Evolutionary conservation across 345 rosid genomes (phyloP).

Genomic region (Anacardium occidentale): DNA sequence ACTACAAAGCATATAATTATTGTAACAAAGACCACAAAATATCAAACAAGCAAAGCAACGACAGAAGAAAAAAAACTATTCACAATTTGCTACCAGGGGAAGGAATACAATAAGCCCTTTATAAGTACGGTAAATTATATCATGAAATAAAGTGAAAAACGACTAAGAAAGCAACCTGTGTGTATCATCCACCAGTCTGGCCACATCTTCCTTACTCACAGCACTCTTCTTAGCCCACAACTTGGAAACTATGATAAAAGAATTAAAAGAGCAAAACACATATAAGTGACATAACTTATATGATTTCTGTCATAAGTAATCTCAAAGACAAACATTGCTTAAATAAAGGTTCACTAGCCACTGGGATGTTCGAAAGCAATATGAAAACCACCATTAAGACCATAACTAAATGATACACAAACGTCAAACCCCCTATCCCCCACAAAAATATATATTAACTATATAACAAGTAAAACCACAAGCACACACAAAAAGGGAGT

Average conservation of each 20-base stretch:
- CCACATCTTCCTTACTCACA: conserved; percentile 76
- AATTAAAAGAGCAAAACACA: conserved; percentile 13
- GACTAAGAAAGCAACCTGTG: conserved; percentile 52
- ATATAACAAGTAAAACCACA: not conserved
- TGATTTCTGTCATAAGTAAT: not conserved
- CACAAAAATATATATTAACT: not conserved
- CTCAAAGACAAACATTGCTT: not conserved
- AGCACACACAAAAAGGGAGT: not conserved
- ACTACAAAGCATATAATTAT: not conserved
- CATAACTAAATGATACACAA: not conserved
- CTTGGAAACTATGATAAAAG: conserved; percentile 49
- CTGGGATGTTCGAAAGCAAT: not conserved
- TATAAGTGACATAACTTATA: not conserved
- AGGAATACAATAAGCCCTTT: too few relatives aligned
- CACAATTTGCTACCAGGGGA: not conserved
- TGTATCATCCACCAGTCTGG: conserved; percentile 83
- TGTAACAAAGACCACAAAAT: not conserved
- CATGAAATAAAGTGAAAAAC: too few relatives aligned
- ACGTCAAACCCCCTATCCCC: not conserved
- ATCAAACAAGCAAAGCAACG: not conserved
- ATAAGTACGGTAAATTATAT: too few relatives aligned
- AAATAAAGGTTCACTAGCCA: not conserved
- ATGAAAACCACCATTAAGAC: not conserved
- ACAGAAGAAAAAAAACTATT: not conserved
- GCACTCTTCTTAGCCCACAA: conserved; percentile 68